Evolutionary conservation across 257 asterid genomes (phyloP).

Genomic region (Przewalskia tangutica): DNA sequence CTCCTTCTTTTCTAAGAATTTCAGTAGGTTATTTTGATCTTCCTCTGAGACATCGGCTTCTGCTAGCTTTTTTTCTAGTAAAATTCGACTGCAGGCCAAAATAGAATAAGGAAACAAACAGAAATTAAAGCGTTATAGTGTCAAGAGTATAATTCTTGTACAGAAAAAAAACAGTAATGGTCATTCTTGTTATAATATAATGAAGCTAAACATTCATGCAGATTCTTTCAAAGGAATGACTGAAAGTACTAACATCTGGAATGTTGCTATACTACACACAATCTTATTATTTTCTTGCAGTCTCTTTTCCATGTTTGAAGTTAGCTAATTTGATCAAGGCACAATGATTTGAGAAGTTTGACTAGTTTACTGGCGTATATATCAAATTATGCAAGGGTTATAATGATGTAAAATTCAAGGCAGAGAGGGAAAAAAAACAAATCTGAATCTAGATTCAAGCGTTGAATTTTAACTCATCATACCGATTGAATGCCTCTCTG

Average conservation of each 20-base stretch:
- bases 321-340: background rate
- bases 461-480: too few species aligned
- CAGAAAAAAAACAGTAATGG: too few species aligned
- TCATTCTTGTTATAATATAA: too few species aligned
- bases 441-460: too few species aligned
- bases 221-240: too few species aligned
- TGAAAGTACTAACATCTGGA: background rate
- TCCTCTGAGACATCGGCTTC: conserved; percentile 98
- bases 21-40: conserved; percentile 82
- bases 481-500: background rate
- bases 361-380: too few species aligned
- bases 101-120: conserved; percentile 7
- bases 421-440: too few species aligned
- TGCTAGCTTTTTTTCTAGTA: conserved; percentile 90
- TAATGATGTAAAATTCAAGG: too few species aligned
- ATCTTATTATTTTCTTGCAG: background rate
- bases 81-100: conserved; percentile 46
- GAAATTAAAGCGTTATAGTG: background rate
- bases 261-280: background rate
- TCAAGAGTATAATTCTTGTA: background rate
- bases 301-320: background rate
- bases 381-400: too few species aligned
- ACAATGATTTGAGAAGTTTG: too few species aligned
- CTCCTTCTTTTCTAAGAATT: conserved; percentile 87
- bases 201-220: too few species aligned